Percentiles rank a stretch among this genome's conserved stretches.
Evolutionary conservation across 169 alveolate genomes (phyloP).

Genomic region (Perkinsus marinus): DNA sequence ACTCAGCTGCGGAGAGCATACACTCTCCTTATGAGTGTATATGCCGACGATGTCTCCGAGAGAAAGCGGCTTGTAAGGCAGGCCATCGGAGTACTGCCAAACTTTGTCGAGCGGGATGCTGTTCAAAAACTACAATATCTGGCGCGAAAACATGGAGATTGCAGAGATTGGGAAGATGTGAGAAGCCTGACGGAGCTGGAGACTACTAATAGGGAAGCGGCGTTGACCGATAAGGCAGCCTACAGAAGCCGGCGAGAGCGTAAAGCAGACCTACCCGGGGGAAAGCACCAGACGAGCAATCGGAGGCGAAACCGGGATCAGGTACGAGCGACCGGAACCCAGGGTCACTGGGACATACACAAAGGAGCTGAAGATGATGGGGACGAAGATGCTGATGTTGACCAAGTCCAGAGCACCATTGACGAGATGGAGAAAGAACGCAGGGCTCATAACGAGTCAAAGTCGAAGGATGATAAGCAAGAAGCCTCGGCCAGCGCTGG

Average conservation of each 20-base stretch:
- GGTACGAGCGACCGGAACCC: no score
- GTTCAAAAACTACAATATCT: not conserved
- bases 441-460: not conserved
- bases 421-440: not conserved
- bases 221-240: not conserved
- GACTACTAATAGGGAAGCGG: not conserved
- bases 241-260: not conserved
- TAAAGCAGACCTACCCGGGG: not conserved
- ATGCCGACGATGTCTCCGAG: no score
- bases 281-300: not conserved
- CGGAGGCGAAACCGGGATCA: not conserved
- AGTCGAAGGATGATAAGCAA: not conserved
- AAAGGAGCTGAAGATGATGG: not conserved
- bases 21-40: no score
- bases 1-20: no score
- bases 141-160: not conserved
- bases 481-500: not conserved
- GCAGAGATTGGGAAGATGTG: not conserved
- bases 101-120: not conserved
- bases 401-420: not conserved
- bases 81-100: not conserved
- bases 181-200: not conserved
- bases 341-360: no score
- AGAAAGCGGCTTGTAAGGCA: no score
- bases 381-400: not conserved